Percentiles rank a stretch among this genome's conserved stretches.
Conservation (phyloP, 2,329 filamentous ascomycete species). For the Acarospora socialis region DNA sequence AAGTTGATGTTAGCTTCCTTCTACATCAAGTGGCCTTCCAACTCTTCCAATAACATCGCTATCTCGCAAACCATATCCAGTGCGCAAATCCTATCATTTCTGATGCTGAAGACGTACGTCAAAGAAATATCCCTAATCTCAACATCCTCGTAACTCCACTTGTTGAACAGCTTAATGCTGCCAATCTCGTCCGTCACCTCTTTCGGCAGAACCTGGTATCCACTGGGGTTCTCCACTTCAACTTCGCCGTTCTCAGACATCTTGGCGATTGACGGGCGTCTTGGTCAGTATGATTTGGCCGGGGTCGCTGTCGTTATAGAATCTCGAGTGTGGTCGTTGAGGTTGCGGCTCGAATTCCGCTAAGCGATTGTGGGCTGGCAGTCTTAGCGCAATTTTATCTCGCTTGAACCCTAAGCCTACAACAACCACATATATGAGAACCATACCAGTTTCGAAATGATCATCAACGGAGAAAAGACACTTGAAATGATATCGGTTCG, state of each 20-base stretch:
- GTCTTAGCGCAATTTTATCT: too few species aligned
- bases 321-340: too few species aligned
- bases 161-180: constrained; percentile 94
- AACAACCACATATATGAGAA: too few species aligned
- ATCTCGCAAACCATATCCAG: neutral
- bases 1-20: constrained; percentile 6
- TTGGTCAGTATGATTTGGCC: too few species aligned
- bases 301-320: too few species aligned
- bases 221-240: constrained; percentile 67
- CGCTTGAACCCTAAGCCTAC: too few species aligned
- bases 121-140: constrained; percentile 99
- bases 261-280: too few species aligned
- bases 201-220: constrained; percentile 78
- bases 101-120: constrained; percentile 56
- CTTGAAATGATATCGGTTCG: too few species aligned
- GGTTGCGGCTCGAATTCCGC: too few species aligned
- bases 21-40: neutral
- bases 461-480: too few species aligned
- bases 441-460: too few species aligned
- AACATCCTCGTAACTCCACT: constrained; percentile 97
- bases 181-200: constrained; percentile 81
- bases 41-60: neutral
- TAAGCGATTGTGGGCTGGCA: too few species aligned
- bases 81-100: constrained; percentile 3
- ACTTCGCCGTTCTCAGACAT: constrained; percentile 96